A percentile compares a stretch with the other conserved stretches of the same genome.
phyloP scores from a whole-genome alignment of 805 yeast genomes.

The Myxozyma sirexii region DNA sequence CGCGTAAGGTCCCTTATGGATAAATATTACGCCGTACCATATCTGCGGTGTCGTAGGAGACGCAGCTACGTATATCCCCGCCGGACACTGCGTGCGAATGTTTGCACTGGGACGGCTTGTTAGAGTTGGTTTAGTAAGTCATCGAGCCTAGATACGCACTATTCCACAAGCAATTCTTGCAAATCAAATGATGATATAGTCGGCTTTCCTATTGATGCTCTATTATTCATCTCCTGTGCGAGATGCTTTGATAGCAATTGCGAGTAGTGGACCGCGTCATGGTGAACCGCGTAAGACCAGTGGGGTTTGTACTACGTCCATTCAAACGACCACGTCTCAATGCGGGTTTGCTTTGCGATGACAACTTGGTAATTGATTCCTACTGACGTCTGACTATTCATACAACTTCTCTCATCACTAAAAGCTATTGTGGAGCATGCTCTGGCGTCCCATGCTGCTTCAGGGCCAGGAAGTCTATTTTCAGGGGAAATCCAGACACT shows the following conservation, averaged over 20 bases:
- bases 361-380: no score
- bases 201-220: background rate
- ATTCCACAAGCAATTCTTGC: slow-evolving; percentile 17
- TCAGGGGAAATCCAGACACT: background rate
- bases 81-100: slow-evolving; percentile 23
- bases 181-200: slow-evolving; percentile 15
- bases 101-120: slow-evolving; percentile 19
- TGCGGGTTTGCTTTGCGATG: no score
- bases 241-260: background rate
- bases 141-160: no score
- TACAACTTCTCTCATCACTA: no score
- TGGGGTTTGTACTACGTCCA: background rate
- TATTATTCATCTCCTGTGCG: background rate
- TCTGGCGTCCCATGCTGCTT: no score
- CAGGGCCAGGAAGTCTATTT: background rate
- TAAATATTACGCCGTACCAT: slow-evolving; percentile 33
- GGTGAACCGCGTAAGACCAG: background rate
- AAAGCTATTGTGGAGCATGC: no score
- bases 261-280: no score
- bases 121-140: background rate
- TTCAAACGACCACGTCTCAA: background rate
- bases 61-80: slow-evolving; percentile 25
- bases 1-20: slow-evolving; percentile 30
- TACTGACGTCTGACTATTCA: no score
- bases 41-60: slow-evolving; percentile 32